Percentiles rank a stretch among this genome's conserved stretches.
Conservation (phyloP, 306 rosid genomes). For the Quercus mongolica region DNA sequence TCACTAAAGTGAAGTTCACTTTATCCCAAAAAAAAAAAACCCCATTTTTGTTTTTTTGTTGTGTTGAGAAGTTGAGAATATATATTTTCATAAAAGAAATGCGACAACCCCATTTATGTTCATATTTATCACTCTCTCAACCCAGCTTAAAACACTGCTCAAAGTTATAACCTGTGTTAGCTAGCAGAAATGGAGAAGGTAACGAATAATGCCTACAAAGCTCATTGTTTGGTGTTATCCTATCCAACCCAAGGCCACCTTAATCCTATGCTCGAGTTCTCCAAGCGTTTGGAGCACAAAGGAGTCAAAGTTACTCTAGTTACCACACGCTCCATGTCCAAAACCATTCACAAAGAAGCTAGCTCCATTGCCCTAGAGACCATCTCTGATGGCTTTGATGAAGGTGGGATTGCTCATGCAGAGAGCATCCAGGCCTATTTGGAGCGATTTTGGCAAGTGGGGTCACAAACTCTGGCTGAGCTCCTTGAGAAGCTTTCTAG, state of each 20-base stretch:
- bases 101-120: too few relatives aligned
- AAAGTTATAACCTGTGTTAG: too few relatives aligned
- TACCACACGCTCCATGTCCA: slow-evolving; percentile 46
- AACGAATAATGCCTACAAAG: not conserved
- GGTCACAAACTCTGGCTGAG: slow-evolving; percentile 38
- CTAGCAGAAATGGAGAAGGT: not conserved
- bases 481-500: slow-evolving; percentile 30
- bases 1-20: too few relatives aligned
- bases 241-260: slow-evolving; percentile 62
- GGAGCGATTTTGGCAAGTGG: slow-evolving; percentile 25
- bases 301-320: slow-evolving; percentile 42
- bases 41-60: too few relatives aligned
- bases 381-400: slow-evolving; percentile 65
- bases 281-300: slow-evolving; percentile 33
- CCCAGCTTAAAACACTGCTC: too few relatives aligned
- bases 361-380: slow-evolving; percentile 31
- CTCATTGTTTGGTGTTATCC: slow-evolving; percentile 41
- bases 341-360: slow-evolving; percentile 26
- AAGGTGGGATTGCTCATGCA: slow-evolving; percentile 41
- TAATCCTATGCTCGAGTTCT: slow-evolving; percentile 51
- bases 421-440: slow-evolving; percentile 34
- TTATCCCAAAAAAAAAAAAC: too few relatives aligned
- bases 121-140: too few relatives aligned
- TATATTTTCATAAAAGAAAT: too few relatives aligned
- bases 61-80: too few relatives aligned